phyloP scores from a whole-genome alignment of 306 rosid genomes.

The Rosa lucieae region DNA sequence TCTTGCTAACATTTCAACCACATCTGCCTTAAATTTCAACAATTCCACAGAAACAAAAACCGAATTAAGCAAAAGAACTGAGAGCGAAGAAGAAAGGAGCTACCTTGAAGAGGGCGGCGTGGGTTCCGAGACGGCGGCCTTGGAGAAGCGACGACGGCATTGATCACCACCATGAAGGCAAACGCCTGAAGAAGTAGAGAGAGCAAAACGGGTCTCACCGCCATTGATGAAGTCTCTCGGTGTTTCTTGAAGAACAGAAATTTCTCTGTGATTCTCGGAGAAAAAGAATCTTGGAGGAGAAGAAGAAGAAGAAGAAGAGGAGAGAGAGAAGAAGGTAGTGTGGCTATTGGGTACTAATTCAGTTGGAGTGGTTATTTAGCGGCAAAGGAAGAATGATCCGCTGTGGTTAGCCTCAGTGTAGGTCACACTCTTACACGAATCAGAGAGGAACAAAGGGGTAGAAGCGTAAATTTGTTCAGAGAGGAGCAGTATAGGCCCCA shows the following conservation, averaged over 20 bases:
- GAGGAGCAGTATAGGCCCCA: too few relatives aligned
- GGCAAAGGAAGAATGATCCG: background rate
- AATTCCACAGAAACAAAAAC: background rate
- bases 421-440: background rate
- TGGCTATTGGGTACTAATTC: background rate
- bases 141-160: background rate
- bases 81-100: background rate
- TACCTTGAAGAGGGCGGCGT: slow-evolving; percentile 28
- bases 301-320: background rate
- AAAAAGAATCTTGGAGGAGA: background rate
- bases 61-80: background rate
- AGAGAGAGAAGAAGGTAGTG: slow-evolving; percentile 3
- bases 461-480: background rate
- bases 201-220: background rate
- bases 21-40: background rate
- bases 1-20: slow-evolving; percentile 6
- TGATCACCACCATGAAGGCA: slow-evolving; percentile 16
- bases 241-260: background rate
- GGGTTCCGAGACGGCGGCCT: slow-evolving; percentile 4
- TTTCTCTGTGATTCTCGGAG: slow-evolving; percentile 20
- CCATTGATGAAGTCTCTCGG: slow-evolving; percentile 31
- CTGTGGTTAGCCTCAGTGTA: background rate
- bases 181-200: background rate
- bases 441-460: background rate
- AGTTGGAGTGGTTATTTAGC: slow-evolving; percentile 16